phyloP scores from a whole-genome alignment of 2,329 filamentous ascomycete species.

The Paraconiothyrium sp. region DNA sequence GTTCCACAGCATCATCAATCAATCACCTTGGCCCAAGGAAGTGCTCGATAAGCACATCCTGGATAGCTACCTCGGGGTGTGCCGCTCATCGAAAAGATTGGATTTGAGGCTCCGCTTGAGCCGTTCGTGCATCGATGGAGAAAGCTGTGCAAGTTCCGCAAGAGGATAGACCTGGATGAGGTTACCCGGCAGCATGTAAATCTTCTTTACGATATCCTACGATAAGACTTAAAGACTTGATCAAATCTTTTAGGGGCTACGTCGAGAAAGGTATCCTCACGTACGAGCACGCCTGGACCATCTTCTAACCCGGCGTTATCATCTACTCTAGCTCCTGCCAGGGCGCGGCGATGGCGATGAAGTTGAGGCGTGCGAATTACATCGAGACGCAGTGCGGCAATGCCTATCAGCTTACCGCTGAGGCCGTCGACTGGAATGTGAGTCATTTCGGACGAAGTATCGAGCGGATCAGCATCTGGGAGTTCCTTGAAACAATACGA shows the following conservation, averaged over 20 bases:
- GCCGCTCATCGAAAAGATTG: constrained; percentile 67
- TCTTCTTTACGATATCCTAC: constrained; percentile 48
- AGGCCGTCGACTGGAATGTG: constrained; percentile 47
- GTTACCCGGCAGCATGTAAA: constrained; percentile 47
- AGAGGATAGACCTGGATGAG: constrained; percentile 28
- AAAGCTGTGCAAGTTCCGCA: constrained; percentile 33
- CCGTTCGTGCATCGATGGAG: constrained; percentile 73
- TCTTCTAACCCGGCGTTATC: constrained; percentile 50
- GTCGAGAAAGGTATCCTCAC: constrained; percentile 43
- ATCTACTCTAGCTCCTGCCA: constrained; percentile 36
- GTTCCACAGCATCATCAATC: constrained; percentile 70
- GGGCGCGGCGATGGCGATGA: constrained; percentile 31
- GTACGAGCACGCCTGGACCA: constrained; percentile 54
- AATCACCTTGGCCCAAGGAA: constrained; percentile 68
- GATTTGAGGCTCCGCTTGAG: constrained; percentile 68
- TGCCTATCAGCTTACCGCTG: constrained; percentile 32
- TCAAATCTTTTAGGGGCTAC: background rate
- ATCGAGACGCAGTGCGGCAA: constrained; percentile 32
- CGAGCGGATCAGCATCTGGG: constrained; percentile 31
- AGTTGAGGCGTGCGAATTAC: constrained; percentile 31
- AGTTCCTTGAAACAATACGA: constrained; percentile 79
- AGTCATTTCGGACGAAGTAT: constrained; percentile 36
- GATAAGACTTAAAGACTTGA: constrained; percentile 48
- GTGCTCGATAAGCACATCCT: constrained; percentile 63
- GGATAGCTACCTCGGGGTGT: constrained; percentile 67